Base-by-base conservation (phyloP, 2,329 filamentous ascomycete species). In the Fusarium sp. region DNA sequence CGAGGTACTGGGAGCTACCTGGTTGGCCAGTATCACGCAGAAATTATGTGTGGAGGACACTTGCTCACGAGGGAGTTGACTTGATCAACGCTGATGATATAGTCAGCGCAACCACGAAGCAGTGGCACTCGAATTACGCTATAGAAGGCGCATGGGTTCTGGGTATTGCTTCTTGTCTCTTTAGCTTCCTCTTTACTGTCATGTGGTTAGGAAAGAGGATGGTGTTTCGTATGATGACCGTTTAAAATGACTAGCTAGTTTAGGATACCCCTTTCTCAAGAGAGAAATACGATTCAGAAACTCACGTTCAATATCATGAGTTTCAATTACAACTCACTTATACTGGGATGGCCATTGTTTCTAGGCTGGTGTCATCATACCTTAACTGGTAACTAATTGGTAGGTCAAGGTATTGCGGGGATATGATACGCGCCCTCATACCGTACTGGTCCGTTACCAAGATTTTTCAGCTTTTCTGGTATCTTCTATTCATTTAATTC, bases 1-100 rank as follows among this genome's bases (percentile, higher is more conserved):
- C 86, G 7, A 80, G 90, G 53, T 91, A 91, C 73, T 92, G 90
- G 90, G 86, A 87, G 43, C 80, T 87, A 7, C 90, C 90, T 0
- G 79, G 79, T n/a, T 91, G 89, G 89, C 89, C 90, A 3, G 77
- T 88, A 16, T 84, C 83, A 15, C 76, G 86, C 42, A 83, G 90
- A 53, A 88, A 91, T 73, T 82, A 85, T 47, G 81, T 92, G 19
- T 92, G 90, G 90, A 82, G 85, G 63, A 82, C 85, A 2, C 76
- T 92, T 40, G 77, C 87, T 7, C 80, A 83, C 18, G 87, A 90
- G 70, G 89, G 88, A 0, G 86, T 89, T 13, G 89, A 90, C 74
- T 79, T 91, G 61, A 72, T 92, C 43, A 92, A 91, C 77, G 88
- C 89, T 5, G 90, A 92, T 80, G 89, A 92, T 72, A 79, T 92